Base-by-base conservation (phyloP, 2,329 filamentous ascomycete genomes). In the Blumeria graminis region DNA sequence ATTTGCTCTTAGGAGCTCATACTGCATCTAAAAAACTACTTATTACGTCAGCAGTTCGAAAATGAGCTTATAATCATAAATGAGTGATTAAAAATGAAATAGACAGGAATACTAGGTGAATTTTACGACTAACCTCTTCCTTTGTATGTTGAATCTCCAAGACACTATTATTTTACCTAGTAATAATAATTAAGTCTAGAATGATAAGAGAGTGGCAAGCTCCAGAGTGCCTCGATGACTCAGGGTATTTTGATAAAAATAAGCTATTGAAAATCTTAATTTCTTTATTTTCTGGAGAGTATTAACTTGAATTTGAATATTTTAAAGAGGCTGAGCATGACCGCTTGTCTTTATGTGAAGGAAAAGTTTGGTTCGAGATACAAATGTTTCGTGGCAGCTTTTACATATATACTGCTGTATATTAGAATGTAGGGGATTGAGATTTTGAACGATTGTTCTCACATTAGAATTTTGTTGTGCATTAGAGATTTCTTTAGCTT, bases 301-400 rank as follows among this genome's bases (percentile, higher is more conserved):
- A 41, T 41, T 41, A 41, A 41, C 2, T 11, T 11, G n/a, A 41
- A 41, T 41, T 41, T 41, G 38, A 28, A 28, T 2, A 28, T 5
- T 48, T 48, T 28, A 18, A 28, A 69, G 61, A 11, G 69, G 70
- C 55, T 76, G 74, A 6, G 76, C 78, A 69, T 84, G 80, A 22
- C 67, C 66, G 18, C 72, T 65, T 28, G 76, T 71, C 61, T 76
- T 74, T 55, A 84, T 70, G 67, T 85, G 81, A 58, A 74, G 69
- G 63, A 82, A 82, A 38, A 85, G 64, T 60, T 75, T 75, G n/a
- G 71, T 80, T 60, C 77, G 80, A 0, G 76, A 79, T 0, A 73
- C 60, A 62, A 84, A 85, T 0, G 67, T 68, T 11, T 72, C 73
- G 48, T 73, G 70, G 65, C 82, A 85, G 0, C 69, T 68, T 1